Evolutionary conservation across 2,329 filamentous ascomycete species (phyloP), one percentile per base, ranked within the genome.

Genomic region (Pezicula neosporulosa): DNA sequence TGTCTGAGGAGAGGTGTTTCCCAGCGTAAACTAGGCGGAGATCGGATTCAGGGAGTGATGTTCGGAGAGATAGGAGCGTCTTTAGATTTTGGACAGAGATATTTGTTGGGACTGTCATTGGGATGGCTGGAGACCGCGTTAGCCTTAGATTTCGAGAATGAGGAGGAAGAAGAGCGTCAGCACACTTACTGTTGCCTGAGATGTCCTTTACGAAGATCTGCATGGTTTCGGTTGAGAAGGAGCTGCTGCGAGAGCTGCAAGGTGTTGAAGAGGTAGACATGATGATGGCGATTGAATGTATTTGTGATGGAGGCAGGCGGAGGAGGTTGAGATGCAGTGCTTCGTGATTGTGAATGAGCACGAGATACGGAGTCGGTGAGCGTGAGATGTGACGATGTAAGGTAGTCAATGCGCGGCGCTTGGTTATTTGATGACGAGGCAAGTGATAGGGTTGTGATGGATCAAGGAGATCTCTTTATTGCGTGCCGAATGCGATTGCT

Each of bases 191-290:
- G 66, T 76, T 73, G 59, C 80, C 80, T 35, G 76, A 72, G 46
- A 81, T 69, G 63, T 76, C 77, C 70, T 81, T 82, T 67, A 83
- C 75, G 68, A 83, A 83, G 68, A 84, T 80, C 64, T 81, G 78
- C 70, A 82, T 81, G 37, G 73, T 80, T 47, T 78, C 73, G 49
- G 76, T 72, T 45, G 68, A 62, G 52, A 75, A 72, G 21, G 70
- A 70, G 44, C 67, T 51, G 7, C 61, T 62, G 47, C 65, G 60
- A 35, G 64, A 66, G 46, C 52, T 56, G 33, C 58, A 54, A 24
- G 48, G 45, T 16, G 42, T 44, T 16, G 56, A 49, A 36, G 63
- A 60, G 38, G 58, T 60, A 53, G 46, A 52, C 64, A 67, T 67
- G 30, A 41, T 64, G 46, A 28, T 16, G 37, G 16, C 13, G 30